Conservation (phyloP, 2,329 filamentous ascomycete species). For the Cercospora zeina region DNA sequence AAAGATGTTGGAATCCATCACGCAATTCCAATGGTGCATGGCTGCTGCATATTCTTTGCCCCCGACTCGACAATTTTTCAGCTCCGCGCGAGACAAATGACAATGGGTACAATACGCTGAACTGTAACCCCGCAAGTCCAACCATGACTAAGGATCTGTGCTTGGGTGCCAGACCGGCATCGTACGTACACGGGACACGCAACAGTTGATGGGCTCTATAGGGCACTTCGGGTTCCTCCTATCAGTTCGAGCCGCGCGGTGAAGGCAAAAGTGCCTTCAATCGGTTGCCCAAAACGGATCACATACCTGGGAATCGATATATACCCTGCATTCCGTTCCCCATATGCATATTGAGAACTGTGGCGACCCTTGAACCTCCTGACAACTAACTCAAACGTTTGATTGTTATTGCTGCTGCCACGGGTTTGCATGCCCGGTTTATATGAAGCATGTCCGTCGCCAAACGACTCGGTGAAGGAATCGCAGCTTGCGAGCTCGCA, state of each 20-base stretch:
- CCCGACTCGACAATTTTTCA: background rate
- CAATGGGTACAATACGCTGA: background rate
- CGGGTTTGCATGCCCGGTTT: background rate
- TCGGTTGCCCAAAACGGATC: too few relatives aligned
- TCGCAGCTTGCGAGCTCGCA: background rate
- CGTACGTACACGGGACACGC: too few relatives aligned
- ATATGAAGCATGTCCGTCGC: background rate
- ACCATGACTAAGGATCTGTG: background rate
- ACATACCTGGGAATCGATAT: too few relatives aligned
- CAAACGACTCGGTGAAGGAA: background rate
- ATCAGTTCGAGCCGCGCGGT: background rate
- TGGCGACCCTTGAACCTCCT: background rate
- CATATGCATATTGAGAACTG: background rate
- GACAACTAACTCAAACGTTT: background rate
- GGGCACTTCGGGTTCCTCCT: background rate
- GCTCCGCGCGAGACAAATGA: background rate
- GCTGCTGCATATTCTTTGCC: background rate
- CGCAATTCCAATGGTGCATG: background rate
- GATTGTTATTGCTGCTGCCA: background rate
- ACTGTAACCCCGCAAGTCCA: background rate
- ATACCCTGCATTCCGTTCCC: too few relatives aligned
- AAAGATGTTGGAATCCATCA: background rate
- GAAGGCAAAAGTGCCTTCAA: too few relatives aligned
- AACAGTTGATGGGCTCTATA: background rate
- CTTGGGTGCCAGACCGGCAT: too few relatives aligned